These are phyloP conservation scores for Senna siamea DNA, from an alignment of 306 rosid genomes.

Conservation along the genomic window DNA sequence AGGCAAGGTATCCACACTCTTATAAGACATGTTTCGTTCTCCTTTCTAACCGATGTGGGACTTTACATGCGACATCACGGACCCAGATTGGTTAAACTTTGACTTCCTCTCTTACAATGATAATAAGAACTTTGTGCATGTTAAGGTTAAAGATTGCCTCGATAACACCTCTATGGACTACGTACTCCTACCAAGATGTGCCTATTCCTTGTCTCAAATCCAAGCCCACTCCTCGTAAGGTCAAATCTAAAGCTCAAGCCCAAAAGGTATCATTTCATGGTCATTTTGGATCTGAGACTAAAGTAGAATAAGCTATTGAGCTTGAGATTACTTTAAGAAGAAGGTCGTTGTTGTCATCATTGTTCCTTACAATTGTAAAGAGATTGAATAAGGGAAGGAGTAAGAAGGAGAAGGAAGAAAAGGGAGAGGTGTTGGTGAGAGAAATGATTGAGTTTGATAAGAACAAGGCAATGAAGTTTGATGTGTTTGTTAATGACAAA, in stretches of 20 bases:
- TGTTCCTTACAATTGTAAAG: slow-evolving; percentile 51
- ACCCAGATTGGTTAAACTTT: too few species aligned
- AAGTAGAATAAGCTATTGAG: too few species aligned
- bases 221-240: slow-evolving; percentile 48
- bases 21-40: too few species aligned
- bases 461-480: slow-evolving; percentile 54
- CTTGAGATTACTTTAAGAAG: not conserved
- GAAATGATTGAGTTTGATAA: slow-evolving; percentile 64
- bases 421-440: slow-evolving; percentile 60
- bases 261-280: too few species aligned
- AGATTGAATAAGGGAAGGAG: slow-evolving; percentile 53
- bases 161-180: slow-evolving; percentile 59
- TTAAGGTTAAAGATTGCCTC: slow-evolving; percentile 61
- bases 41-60: too few species aligned
- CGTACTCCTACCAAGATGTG: slow-evolving; percentile 63
- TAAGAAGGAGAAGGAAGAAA: slow-evolving; percentile 50
- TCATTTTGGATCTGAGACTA: too few species aligned
- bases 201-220: slow-evolving; percentile 60
- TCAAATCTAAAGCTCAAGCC: not conserved
- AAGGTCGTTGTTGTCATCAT: not conserved
- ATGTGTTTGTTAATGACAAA: slow-evolving; percentile 73
- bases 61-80: too few species aligned
- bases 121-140: too few species aligned
- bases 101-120: too few species aligned
- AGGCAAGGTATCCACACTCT: too few species aligned